A percentile compares a stretch with the other conserved stretches of the same genome.
These are phyloP conservation scores for Aspergillus unguis DNA, from an alignment of 2,329 filamentous ascomycete genomes.

Conservation along the genomic window DNA sequence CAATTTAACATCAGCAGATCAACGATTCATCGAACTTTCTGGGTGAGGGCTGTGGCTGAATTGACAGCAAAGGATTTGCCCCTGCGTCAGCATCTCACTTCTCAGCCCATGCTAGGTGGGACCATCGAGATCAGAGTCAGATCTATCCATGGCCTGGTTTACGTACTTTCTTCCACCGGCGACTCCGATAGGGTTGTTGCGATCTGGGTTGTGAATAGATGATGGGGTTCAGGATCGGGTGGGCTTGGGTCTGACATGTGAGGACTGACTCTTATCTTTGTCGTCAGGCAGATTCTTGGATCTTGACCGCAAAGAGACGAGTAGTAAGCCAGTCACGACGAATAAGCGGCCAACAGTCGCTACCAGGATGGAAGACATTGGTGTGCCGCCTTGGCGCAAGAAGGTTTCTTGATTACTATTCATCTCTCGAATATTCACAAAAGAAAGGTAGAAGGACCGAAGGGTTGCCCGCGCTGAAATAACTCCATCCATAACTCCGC, in stretches of 20 bases:
- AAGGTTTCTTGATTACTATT: constrained; percentile 11
- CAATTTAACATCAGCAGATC: not conserved
- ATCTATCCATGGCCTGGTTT: not conserved
- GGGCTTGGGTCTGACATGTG: not conserved
- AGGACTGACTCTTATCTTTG: not conserved
- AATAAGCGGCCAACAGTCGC: not conserved
- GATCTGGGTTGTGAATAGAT: not conserved
- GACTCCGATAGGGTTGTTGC: constrained; percentile 4
- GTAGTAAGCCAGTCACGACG: not conserved
- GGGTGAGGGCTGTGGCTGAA: too few species aligned
- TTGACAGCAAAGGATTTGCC: too few species aligned
- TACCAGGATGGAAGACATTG: not conserved
- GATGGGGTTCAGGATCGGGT: too few species aligned
- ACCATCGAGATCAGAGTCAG: not conserved
- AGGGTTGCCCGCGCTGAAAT: constrained; percentile 6
- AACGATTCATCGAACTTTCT: not conserved
- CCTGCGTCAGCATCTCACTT: not conserved
- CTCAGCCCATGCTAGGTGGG: not conserved
- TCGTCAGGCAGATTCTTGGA: not conserved
- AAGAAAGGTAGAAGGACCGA: constrained; percentile 6
- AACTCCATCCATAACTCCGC: constrained; percentile 8
- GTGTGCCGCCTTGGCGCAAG: constrained; percentile 2
- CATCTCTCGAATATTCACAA: constrained; percentile 6
- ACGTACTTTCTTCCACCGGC: constrained; percentile 1
- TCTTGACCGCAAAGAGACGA: not conserved